Conservation (phyloP, 2,329 filamentous ascomycete species). For the Lachnellula subtilissima region DNA sequence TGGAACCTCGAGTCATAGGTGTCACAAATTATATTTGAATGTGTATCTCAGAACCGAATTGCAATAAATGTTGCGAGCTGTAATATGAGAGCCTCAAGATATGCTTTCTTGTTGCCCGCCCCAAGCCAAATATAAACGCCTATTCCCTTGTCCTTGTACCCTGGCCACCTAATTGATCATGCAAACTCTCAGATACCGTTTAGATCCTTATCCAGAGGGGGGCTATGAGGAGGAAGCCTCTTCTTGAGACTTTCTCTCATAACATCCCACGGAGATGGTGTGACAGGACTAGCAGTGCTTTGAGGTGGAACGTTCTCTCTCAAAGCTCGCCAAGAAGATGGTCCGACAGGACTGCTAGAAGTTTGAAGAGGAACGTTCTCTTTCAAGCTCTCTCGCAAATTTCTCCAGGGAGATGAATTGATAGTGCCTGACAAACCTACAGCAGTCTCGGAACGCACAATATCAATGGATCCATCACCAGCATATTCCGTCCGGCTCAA, state of each 20-base stretch:
- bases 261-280: background rate
- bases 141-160: background rate
- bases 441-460: background rate
- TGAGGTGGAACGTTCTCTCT: background rate
- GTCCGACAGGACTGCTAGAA: background rate
- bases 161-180: too few species aligned
- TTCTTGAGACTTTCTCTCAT: background rate
- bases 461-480: constrained; percentile 1
- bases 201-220: background rate
- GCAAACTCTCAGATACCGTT: background rate
- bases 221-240: background rate
- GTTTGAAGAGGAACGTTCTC: background rate
- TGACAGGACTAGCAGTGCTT: background rate
- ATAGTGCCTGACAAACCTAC: background rate
- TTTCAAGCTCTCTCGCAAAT: background rate
- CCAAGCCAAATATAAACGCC: background rate
- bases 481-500: constrained; percentile 17
- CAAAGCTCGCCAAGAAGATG: background rate
- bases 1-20: background rate
- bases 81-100: too few species aligned
- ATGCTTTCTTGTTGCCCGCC: background rate
- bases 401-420: background rate
- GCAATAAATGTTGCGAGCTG: too few species aligned
- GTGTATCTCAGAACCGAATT: too few species aligned
- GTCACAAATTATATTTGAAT: too few species aligned